A percentile compares a stretch with the other conserved stretches of the same genome.
phyloP scores from a whole-genome alignment of 179 eudicot species.

The Beta lomatogona region DNA sequence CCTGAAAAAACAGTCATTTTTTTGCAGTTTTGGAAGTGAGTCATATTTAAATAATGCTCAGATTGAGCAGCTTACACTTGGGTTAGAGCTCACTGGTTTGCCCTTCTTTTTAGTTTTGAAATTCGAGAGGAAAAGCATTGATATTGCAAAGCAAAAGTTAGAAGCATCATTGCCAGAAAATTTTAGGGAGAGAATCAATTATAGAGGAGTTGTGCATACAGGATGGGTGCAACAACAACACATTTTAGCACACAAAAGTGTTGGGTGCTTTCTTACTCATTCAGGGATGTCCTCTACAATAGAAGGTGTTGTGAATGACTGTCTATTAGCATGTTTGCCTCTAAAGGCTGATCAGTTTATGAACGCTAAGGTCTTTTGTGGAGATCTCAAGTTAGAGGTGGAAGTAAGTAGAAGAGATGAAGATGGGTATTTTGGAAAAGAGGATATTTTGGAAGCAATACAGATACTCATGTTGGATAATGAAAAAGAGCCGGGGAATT shows the following conservation, averaged over 20 bases:
- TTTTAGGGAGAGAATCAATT: constrained; percentile 39
- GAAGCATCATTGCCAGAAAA: constrained; percentile 42
- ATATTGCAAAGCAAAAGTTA: neutral
- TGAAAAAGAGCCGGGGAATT: constrained; percentile 33
- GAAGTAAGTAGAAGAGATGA: constrained; percentile 59
- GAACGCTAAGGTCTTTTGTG: constrained; percentile 39
- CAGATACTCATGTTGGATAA: constrained; percentile 38
- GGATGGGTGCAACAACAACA: constrained; percentile 64
- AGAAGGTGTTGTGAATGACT: constrained; percentile 51
- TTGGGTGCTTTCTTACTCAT: constrained; percentile 52
- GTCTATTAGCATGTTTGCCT: constrained; percentile 48
- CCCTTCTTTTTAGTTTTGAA: constrained; percentile 55
- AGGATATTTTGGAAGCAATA: constrained; percentile 45
- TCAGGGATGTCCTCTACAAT: constrained; percentile 51
- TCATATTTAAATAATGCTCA: constrained; percentile 42
- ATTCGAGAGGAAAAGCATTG: constrained; percentile 20
- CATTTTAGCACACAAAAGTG: constrained; percentile 47
- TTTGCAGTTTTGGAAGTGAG: constrained; percentile 55
- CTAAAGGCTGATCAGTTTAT: constrained; percentile 50
- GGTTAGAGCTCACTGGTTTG: constrained; percentile 47
- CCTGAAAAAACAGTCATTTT: constrained; percentile 47
- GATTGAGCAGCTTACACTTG: constrained; percentile 44
- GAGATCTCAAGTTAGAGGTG: constrained; percentile 43
- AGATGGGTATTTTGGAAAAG: constrained; percentile 52
- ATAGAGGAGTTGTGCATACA: constrained; percentile 40